Evolutionary conservation across 2,329 filamentous ascomycete species (phyloP), one percentile per base, ranked within the genome.

Genomic region (Thelonectria discophora): DNA sequence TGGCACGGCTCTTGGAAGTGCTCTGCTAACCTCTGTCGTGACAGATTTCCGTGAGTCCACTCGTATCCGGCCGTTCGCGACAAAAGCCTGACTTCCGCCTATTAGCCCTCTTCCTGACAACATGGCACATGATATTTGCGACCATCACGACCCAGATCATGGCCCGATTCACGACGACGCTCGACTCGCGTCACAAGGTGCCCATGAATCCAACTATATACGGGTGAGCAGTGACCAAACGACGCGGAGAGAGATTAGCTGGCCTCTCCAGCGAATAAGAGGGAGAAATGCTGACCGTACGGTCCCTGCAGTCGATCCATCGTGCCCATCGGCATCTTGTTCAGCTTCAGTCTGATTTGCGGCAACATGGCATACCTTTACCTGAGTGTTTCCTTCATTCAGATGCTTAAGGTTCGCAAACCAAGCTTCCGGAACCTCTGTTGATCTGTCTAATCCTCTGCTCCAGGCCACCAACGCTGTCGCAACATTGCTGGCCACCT

Each of bases 81-180:
- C 18, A 9, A 30, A 5, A 17, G 21, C 39, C 53, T 57, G n/a
- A 61, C 20, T 5, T n/a, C 8, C 13, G 13, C 6, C 6, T 12
- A 4, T 18, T n/a, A 61, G 58, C 58, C 9, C 21, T 61, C 11
- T 61, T 61, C 27, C 43, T 61, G 42, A 61, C 58, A 24, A 61
- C 58, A 53, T 61, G 58, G 58, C 58, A 61, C 53, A 61, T 61
- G 58, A 10, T 57, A 18, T 61, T 61, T 21, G 58, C 58, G 21
- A 61, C 58, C 15, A 30, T 12, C 1, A 43, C 40, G 5, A 61
- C 58, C 32, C 58, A 61, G 32, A 17, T 61, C 8, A 61, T 61
- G 58, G 40, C 58, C 24, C 49, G 49, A 11, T 61, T 56, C 27
- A 61, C 58, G 17, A 61, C 53, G 27, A 51, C 54, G 17, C 58